Evolutionary conservation across 2,329 filamentous ascomycete species (phyloP).

Genomic region (Aspergillus proliferans): DNA sequence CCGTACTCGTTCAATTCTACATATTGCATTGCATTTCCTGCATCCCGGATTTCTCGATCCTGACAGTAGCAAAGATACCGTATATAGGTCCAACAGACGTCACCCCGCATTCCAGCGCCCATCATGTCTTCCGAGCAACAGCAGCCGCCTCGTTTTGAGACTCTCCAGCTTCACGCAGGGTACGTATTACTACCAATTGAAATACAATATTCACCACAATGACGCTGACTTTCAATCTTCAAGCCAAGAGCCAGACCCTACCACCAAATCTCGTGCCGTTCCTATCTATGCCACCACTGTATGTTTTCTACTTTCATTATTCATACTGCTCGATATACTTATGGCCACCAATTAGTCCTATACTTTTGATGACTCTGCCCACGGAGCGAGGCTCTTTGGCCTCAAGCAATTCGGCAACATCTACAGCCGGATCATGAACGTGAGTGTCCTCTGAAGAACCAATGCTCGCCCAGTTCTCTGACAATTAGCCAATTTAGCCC

Average conservation of each 20-base stretch:
- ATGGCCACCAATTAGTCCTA: slow-evolving; percentile 56
- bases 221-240: slow-evolving; percentile 6
- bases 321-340: neutral
- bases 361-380: slow-evolving; percentile 91
- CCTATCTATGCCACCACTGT: slow-evolving; percentile 93
- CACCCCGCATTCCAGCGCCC: neutral
- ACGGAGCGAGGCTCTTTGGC: slow-evolving; percentile 89
- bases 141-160: slow-evolving; percentile 61
- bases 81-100: neutral
- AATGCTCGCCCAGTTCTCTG: neutral
- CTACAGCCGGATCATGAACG: slow-evolving; percentile 95
- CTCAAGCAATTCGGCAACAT: slow-evolving; percentile 98
- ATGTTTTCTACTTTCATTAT: slow-evolving; percentile 12
- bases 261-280: slow-evolving; percentile 82
- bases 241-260: slow-evolving; percentile 72
- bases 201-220: neutral
- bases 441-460: slow-evolving; percentile 36
- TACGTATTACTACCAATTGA: slow-evolving; percentile 36
- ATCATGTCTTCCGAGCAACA: slow-evolving; percentile 30
- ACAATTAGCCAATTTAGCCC: slow-evolving; percentile 50
- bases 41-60: too few relatives aligned
- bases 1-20: neutral
- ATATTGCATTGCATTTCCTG: too few relatives aligned
- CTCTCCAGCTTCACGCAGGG: slow-evolving; percentile 79
- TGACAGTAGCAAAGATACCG: too few relatives aligned